These are phyloP conservation scores for Penstemon davidsonii DNA, from an alignment of 257 asterid genomes.

Conservation along the genomic window DNA sequence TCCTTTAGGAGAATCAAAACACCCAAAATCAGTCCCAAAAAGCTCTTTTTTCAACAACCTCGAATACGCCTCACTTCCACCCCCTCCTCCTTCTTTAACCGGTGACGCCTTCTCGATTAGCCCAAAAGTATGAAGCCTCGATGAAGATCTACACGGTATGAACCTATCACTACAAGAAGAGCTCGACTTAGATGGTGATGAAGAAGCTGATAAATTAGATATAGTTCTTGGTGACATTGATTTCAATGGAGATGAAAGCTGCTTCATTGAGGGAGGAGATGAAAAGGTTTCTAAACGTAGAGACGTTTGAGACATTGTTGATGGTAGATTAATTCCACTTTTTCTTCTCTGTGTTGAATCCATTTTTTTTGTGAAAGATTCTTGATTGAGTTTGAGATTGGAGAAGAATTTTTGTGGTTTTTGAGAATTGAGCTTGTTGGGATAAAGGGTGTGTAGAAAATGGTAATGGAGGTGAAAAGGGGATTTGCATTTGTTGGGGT, in stretches of 20 bases:
- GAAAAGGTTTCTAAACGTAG: conserved; percentile 65
- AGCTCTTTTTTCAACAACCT: conserved; percentile 85
- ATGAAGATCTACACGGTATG: conserved; percentile 95
- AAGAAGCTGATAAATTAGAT: conserved; percentile 72
- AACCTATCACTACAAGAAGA: conserved; percentile 85
- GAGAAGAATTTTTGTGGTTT: too few relatives aligned
- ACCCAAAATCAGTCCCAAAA: conserved; percentile 88
- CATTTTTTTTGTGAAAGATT: conserved; percentile 39
- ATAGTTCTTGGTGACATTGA: conserved; percentile 94
- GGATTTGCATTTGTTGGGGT: too few relatives aligned
- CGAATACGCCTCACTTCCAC: conserved; percentile 70
- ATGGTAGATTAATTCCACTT: conserved; percentile 80
- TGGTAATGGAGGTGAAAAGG: too few relatives aligned
- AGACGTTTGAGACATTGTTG: conserved; percentile 71
- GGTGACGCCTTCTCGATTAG: conserved; percentile 82
- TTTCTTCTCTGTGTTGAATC: conserved; percentile 65
- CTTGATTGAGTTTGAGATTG: too few relatives aligned
- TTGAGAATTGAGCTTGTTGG: too few relatives aligned
- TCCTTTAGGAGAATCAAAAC: conserved; percentile 74
- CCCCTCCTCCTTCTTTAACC: conserved; percentile 73
- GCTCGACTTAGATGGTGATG: conserved; percentile 65
- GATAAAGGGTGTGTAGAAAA: too few relatives aligned
- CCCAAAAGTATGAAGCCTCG: conserved; percentile 93
- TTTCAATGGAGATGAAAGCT: conserved; percentile 68
- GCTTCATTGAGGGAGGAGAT: conserved; percentile 31